Base-by-base conservation (phyloP, 305 asterid species). In the Solanum hybrid region DNA sequence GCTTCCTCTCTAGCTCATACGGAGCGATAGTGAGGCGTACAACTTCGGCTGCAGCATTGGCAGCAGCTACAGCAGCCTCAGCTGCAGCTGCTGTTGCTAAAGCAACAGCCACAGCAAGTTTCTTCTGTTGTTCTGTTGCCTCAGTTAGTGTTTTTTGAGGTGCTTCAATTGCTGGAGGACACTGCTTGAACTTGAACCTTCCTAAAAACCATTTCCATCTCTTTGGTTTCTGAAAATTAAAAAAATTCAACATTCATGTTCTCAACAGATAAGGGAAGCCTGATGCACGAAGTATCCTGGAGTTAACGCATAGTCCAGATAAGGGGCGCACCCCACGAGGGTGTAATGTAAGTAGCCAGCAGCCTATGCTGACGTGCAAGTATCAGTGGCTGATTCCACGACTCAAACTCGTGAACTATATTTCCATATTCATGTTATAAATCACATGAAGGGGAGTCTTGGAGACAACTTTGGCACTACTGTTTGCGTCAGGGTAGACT, bases 41-140 rank as follows among this genome's bases (percentile, higher is more conserved):
- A 22, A 97, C 95, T 93, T 96, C 98, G 0, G 96, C 99, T 2
- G 99, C 99, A 10, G 98, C 97, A 90, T 94, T 96, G 76, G 99
- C 99, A 8, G 99, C 97, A 7, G 98, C 98, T 88, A 97, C 94
- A 3, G 99, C 99, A 2, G 97, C 99, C 82, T 97, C 96, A 2
- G 99, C 99, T 7, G 98, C 99, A 1, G 97, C 98, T 65, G 98
- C 97, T 1, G 99, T 95, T 15, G 98, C 99, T 2, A 92, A 77
- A n/a, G 98, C 98, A 10, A 95, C 98, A 29, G 95, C 97, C 91
- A 96, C 37, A n/a, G 96, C 96, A 41, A 77, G 96, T 91, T 93
- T 96, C 75, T 96, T 93, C 88, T 97, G 99, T 87, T 94, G 96
- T 70, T 94, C 95, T 33, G 96, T 94, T 22, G 95, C 98, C 86